A percentile compares a stretch with the other conserved stretches of the same genome.
Evolutionary conservation across 345 rosid species (phyloP).

Genomic region (Eucalyptus guilfoylei): DNA sequence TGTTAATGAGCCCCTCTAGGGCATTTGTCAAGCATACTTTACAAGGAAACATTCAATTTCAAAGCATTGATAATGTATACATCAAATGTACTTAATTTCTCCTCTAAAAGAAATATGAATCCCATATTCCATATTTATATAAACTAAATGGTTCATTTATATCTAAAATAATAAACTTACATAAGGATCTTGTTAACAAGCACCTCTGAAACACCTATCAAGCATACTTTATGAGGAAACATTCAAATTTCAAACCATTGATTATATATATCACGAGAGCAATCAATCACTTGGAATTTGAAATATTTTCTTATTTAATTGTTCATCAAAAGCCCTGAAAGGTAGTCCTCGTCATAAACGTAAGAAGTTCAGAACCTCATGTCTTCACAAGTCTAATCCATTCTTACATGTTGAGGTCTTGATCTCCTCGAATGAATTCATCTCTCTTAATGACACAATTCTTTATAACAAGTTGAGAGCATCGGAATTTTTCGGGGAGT

Average conservation of each 20-base stretch:
- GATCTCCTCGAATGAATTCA: background rate
- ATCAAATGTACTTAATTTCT: background rate
- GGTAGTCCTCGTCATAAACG: background rate
- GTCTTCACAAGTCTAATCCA: background rate
- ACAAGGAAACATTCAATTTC: background rate
- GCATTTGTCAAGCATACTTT: background rate
- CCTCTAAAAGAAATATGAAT: background rate
- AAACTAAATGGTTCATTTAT: background rate
- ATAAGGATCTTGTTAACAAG: background rate
- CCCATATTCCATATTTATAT: background rate
- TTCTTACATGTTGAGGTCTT: background rate
- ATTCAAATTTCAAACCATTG: background rate
- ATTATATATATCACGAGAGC: background rate
- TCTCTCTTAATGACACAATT: background rate
- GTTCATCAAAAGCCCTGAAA: background rate
- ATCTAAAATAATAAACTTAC: background rate
- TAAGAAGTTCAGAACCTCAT: background rate
- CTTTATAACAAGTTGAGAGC: background rate
- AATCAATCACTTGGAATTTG: background rate
- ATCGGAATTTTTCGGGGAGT: background rate
- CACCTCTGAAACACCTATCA: fast-evolving
- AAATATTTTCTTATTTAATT: background rate
- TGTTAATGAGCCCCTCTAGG: background rate
- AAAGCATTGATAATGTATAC: background rate
- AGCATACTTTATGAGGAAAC: background rate